Conservation (phyloP, 1,139 yeast species). For the Pneumocystis murina region DNA sequence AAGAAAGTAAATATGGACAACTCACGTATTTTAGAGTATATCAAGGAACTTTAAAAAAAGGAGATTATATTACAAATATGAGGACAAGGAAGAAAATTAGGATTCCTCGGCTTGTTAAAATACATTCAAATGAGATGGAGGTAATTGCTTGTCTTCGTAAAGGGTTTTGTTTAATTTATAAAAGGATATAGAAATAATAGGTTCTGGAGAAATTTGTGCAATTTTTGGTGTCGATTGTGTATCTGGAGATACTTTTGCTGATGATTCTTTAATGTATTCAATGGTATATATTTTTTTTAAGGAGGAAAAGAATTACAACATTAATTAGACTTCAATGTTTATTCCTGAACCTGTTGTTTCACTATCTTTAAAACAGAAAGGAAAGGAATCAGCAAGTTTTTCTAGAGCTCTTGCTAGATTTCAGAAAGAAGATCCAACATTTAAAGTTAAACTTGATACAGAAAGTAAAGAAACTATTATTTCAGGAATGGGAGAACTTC, state of each 20-base stretch:
- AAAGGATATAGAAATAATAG: constrained; percentile 73
- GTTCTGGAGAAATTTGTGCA: constrained; percentile 98
- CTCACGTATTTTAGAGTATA: constrained; percentile 90
- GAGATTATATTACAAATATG: constrained; percentile 73
- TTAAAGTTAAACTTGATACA: constrained; percentile 73
- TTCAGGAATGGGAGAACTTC: constrained; percentile 94
- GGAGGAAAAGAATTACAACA: constrained; percentile 93
- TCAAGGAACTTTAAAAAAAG: constrained; percentile 88
- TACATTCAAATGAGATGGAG: constrained; percentile 78
- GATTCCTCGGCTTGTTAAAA: constrained; percentile 88
- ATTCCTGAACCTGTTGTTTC: constrained; percentile 74
- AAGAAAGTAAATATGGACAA: constrained; percentile 97
- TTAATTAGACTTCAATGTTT: constrained; percentile 95
- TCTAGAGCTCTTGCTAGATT: constrained; percentile 50
- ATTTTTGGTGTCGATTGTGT: constrained; percentile 98
- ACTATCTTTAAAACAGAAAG: constrained; percentile 71
- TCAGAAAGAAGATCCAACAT: constrained; percentile 71
- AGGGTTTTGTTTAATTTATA: constrained; percentile 37
- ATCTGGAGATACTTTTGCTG: constrained; percentile 96
- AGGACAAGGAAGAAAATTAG: constrained; percentile 89
- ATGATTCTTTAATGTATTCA: constrained; percentile 60
- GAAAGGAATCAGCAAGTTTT: constrained; percentile 67
- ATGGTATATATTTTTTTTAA: constrained; percentile 98
- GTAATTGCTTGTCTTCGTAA: constrained; percentile 18
- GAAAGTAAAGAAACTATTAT: constrained; percentile 77